Conservation (phyloP, 495 filamentous ascomycete genomes). For the Letharia lupina region DNA sequence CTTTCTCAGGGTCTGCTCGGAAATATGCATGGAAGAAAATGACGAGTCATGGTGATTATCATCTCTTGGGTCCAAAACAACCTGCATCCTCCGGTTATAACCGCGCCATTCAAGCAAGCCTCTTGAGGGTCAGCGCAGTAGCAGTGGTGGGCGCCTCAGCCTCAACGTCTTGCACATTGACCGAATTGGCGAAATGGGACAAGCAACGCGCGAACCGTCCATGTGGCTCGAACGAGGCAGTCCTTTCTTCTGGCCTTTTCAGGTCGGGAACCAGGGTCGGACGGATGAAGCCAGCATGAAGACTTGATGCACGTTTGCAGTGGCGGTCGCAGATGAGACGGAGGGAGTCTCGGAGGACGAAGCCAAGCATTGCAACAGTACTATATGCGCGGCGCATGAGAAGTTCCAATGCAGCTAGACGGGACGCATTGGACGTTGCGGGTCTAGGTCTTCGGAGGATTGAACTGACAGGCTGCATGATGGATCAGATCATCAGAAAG, state of each 20-base stretch:
- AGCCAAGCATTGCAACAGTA: background rate
- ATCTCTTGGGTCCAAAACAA: constrained; percentile 1
- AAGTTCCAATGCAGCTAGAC: background rate
- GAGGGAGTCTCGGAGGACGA: background rate
- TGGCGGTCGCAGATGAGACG: background rate
- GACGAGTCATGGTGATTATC: background rate
- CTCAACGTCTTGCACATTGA: constrained; percentile 3
- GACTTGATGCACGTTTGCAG: background rate
- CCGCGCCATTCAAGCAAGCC: background rate
- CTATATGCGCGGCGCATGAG: background rate
- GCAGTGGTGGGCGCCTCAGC: background rate
- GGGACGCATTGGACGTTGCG: background rate
- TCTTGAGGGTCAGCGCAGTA: background rate
- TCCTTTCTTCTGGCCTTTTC: background rate
- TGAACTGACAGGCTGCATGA: constrained; percentile 2
- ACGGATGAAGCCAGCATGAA: background rate
- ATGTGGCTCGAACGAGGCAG: background rate
- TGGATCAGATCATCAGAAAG: background rate
- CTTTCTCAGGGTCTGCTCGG: background rate
- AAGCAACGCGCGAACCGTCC: background rate
- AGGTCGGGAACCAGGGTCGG: background rate
- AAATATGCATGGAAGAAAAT: background rate
- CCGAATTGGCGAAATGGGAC: background rate
- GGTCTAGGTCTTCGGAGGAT: constrained; percentile 8
- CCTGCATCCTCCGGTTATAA: background rate